Evolutionary conservation across 1,284 basidiomycete genomes (phyloP).

Genomic region (Pisolithus thermaeus): DNA sequence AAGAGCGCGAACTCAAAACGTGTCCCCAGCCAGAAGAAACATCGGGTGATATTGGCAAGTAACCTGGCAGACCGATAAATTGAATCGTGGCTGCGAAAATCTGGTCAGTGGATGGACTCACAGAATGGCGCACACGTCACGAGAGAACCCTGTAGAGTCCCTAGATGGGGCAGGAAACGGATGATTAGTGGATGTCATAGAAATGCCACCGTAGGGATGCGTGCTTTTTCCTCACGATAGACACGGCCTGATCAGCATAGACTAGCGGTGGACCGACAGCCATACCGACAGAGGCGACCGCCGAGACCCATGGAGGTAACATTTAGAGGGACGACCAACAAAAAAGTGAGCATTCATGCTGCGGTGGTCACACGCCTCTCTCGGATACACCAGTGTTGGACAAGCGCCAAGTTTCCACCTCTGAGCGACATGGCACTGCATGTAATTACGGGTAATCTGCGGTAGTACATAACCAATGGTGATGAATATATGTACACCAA

Average conservation of each 20-base stretch:
- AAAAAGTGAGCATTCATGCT: not conserved
- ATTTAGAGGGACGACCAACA: not conserved
- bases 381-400: too few relatives aligned
- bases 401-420: too few relatives aligned
- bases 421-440: too few relatives aligned
- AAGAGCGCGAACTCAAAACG: slow-evolving; percentile 74
- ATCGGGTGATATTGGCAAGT: slow-evolving; percentile 76
- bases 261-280: slow-evolving; percentile 59
- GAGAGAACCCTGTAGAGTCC: slow-evolving; percentile 80
- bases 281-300: slow-evolving; percentile 44
- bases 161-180: slow-evolving; percentile 33
- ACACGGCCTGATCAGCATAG: slow-evolving; percentile 73
- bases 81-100: slow-evolving; percentile 7
- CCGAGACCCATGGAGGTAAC: slow-evolving; percentile 37
- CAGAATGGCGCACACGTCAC: slow-evolving; percentile 78
- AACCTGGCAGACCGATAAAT: slow-evolving; percentile 38
- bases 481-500: too few relatives aligned
- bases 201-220: slow-evolving; percentile 12
- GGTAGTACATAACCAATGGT: too few relatives aligned
- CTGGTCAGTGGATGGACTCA: slow-evolving; percentile 27
- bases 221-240: slow-evolving; percentile 67
- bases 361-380: not conserved
- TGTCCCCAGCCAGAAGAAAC: slow-evolving; percentile 85
- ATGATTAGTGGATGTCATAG: slow-evolving; percentile 16
- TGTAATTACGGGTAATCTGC: too few relatives aligned